Percentiles rank a stretch among this genome's conserved stretches.
Conservation (phyloP, 176 grass and related monocot genomes). For the Zizania latifolia region DNA sequence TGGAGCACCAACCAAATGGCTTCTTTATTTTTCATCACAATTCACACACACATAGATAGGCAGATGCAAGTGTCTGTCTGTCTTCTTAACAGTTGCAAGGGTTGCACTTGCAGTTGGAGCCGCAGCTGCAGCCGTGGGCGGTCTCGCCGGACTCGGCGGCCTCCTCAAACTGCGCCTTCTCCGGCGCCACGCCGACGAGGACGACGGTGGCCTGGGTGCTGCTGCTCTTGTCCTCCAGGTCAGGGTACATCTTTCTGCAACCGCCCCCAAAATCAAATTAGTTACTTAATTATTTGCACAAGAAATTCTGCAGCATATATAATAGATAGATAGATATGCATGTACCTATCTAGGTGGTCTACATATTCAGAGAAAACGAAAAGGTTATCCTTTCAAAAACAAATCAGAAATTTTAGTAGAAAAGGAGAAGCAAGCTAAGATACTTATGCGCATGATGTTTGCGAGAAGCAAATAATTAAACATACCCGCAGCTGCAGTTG, state of each 20-base stretch:
- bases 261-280: background rate
- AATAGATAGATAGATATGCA: background rate
- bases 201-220: conserved; percentile 1
- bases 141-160: conserved; percentile 16
- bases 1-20: background rate
- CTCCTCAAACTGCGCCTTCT: conserved; percentile 26
- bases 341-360: background rate
- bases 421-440: background rate
- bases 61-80: no score
- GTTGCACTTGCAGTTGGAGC: conserved; percentile 34
- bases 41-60: background rate
- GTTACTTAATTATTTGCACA: background rate
- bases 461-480: background rate
- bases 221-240: conserved; percentile 34
- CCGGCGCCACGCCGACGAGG: conserved; percentile 23
- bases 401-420: background rate
- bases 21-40: background rate
- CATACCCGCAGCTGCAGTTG: conserved; percentile 35
- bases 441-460: no score
- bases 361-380: background rate
- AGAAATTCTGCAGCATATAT: background rate
- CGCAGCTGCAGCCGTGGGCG: conserved; percentile 40
- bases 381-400: background rate
- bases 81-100: conserved; percentile 39
- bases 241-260: conserved; percentile 52